Evolutionary conservation across 108 stramenopile species (phyloP).

Genomic region (Skeletonema grethae): DNA sequence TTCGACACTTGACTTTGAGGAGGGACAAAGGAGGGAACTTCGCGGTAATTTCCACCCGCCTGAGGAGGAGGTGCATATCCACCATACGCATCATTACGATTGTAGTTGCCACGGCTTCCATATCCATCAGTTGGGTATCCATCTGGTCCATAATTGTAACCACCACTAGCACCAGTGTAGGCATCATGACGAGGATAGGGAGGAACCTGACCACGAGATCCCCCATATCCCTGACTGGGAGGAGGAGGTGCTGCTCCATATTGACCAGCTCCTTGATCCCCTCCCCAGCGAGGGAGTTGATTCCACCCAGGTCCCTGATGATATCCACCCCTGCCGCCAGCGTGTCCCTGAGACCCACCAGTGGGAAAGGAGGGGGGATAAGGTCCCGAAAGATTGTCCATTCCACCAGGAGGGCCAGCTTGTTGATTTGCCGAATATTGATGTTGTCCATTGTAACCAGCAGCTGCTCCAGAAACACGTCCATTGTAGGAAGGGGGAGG

Average conservation of each 20-base stretch:
- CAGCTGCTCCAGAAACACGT: background rate
- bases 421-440: background rate
- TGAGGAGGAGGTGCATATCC: slow-evolving; percentile 5
- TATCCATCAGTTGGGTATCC: slow-evolving; percentile 7
- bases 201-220: background rate
- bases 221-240: slow-evolving; percentile 2
- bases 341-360: slow-evolving; percentile 5
- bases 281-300: slow-evolving; percentile 37
- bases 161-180: slow-evolving; percentile 5
- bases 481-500: slow-evolving; percentile 6
- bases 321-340: slow-evolving; percentile 1
- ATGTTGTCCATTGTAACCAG: background rate
- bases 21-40: slow-evolving; percentile 41
- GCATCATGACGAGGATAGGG: slow-evolving; percentile 5
- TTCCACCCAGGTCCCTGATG: slow-evolving; percentile 33
- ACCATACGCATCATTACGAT: slow-evolving; percentile 2
- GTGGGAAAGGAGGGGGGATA: slow-evolving; percentile 30
- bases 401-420: background rate
- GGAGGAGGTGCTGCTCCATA: slow-evolving; percentile 11
- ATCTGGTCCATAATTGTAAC: slow-evolving; percentile 5
- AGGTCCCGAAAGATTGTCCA: slow-evolving; percentile 17
- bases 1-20: slow-evolving; percentile 1
- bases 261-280: slow-evolving; percentile 9
- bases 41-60: slow-evolving; percentile 9
- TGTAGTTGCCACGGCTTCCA: background rate